A percentile compares a stretch with the other conserved stretches of the same genome.
These are phyloP conservation scores for Chalaropsis thielavioides DNA, from an alignment of 2,329 filamentous ascomycete species.

Conservation along the genomic window DNA sequence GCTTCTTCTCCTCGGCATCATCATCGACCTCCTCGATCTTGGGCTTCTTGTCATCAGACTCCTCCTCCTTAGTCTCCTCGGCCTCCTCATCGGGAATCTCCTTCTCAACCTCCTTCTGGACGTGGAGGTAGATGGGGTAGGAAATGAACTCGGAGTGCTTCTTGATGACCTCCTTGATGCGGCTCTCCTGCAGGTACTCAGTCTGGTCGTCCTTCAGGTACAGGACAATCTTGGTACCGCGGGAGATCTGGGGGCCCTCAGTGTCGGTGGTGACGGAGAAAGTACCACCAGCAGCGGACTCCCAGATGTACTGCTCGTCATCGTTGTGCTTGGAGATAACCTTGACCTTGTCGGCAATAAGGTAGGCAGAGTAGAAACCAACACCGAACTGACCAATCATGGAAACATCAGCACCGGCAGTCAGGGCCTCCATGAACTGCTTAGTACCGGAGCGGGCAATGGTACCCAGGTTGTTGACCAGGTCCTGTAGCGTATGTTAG, in stretches of 20 bases:
- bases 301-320: constrained; percentile 99
- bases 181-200: constrained; percentile 96
- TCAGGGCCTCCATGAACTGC: constrained; percentile 99
- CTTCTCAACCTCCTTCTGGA: constrained; percentile 97
- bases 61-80: constrained; percentile 47
- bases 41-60: constrained; percentile 81
- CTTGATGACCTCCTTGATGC: constrained; percentile 99
- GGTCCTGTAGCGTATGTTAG: constrained; percentile 47
- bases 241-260: constrained; percentile 78
- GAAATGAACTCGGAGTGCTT: constrained; percentile 99
- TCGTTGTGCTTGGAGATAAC: constrained; percentile 99
- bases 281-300: constrained; percentile 92
- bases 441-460: constrained; percentile 98
- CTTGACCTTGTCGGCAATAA: constrained; percentile 90
- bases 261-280: constrained; percentile 88
- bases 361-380: constrained; percentile 99
- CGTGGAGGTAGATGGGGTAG: constrained; percentile 99
- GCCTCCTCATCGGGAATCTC: constrained; percentile 95
- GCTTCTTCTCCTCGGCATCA: constrained; percentile 76
- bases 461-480: constrained; percentile 99
- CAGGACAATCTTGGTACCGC: constrained; percentile 94
- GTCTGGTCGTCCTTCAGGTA: constrained; percentile 99
- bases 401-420: constrained; percentile 95
- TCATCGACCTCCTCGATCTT: constrained; percentile 88
- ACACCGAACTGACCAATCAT: constrained; percentile 99